Base-by-base conservation (phyloP, 805 yeast species). In the Isabelozyma pseudorhagii region DNA sequence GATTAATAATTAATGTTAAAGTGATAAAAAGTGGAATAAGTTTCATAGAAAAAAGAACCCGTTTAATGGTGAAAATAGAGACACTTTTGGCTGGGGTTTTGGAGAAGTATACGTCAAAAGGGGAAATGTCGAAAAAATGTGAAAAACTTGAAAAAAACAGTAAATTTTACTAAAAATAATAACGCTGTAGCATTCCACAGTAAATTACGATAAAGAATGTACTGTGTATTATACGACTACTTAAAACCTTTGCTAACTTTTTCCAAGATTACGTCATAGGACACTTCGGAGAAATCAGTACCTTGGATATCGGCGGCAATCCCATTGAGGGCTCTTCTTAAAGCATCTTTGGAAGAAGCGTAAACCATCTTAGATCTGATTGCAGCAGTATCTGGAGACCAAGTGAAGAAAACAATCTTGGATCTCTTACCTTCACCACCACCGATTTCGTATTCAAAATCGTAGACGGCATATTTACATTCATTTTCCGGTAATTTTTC, bases 351-450 rank as follows among this genome's bases (percentile, higher is more conserved):
- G 53, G 98, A 92, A n/a, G 97, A 84, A 44, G 99, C 98, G 78
- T 92, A 93, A 55, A 93, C 88, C 99, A 94, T 94, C 87, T 94
- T 94, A 62, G 91, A 72, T 79, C 96, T 87, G 64, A 94, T 85
- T 54, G 94, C 90, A 48, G 98, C 97, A 54, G 96, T 89, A 69
- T 94, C 99, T 64, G 99, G 99, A 54, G 97, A 85, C 99, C 99
- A 94, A 59, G 94, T 88, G 78, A 67, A 75, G 73, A 77, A 83
- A 42, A 82, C 77, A 55, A 83, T 79, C 70, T 83, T 84, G 57
- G 85, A 82, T 80, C 96, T 88, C 81, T 90, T 91, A 69, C 99
- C 99, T 74, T 93, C 98, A 62, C 90, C 92, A 46, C 82, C 83
- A 58, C 87, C 82, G 52, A 89, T 77, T 72, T 91, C 96, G 74